Conservation (phyloP, 345 rosid species). For the Eucalyptus globulus region DNA sequence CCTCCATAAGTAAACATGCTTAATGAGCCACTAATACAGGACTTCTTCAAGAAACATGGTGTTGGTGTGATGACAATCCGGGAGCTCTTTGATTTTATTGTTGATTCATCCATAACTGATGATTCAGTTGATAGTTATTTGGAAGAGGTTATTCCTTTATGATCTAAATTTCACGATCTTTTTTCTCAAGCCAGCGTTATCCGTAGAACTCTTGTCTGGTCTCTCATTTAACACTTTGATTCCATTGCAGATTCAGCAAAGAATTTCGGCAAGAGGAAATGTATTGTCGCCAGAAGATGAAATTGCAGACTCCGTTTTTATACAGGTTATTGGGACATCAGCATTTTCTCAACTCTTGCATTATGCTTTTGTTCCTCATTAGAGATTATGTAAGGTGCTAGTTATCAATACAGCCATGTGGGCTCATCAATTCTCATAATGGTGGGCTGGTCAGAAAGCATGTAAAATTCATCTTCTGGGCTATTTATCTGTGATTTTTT, state of each 20-base stretch:
- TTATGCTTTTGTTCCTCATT: not conserved
- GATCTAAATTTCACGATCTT: not conserved
- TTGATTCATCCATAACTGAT: conserved; percentile 80
- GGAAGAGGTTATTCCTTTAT: conserved; percentile 50
- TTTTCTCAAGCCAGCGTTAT: not conserved
- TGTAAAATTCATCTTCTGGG: not conserved
- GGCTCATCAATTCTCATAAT: not conserved
- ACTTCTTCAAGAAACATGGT: conserved; percentile 82
- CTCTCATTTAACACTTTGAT: not conserved
- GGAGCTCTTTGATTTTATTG: conserved; percentile 91
- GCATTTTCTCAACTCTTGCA: not conserved
- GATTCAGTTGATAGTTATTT: conserved; percentile 68
- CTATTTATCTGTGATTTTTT: not conserved
- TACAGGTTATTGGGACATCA: conserved; percentile 48
- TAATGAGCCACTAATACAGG: conserved; percentile 24
- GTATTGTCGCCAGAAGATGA: conserved; percentile 67
- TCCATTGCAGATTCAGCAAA: conserved; percentile 56
- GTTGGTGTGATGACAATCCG: conserved; percentile 92
- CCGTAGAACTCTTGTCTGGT: not conserved
- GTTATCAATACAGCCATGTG: not conserved
- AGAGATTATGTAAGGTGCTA: not conserved
- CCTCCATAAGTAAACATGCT: not conserved
- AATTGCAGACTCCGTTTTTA: conserved; percentile 85
- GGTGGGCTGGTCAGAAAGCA: not conserved
- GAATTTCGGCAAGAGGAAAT: conserved; percentile 54